A percentile compares a stretch with the other conserved stretches of the same genome.
Evolutionary conservation across 2,329 filamentous ascomycete genomes (phyloP).

Genomic region (Cryphonectria radicalis): DNA sequence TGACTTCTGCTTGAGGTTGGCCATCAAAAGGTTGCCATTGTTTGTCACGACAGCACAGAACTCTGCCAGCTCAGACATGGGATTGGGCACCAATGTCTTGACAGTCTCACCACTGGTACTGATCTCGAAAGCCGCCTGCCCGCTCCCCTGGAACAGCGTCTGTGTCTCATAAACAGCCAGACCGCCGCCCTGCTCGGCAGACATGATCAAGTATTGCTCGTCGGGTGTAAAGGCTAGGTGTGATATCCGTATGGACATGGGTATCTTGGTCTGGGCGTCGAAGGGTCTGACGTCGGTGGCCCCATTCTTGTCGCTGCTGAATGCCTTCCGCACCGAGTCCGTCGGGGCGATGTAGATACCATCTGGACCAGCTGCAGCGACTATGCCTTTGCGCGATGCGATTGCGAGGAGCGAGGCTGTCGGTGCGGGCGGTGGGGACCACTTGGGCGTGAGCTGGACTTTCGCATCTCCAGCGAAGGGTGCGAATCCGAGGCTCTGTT

Average conservation of each 20-base stretch:
- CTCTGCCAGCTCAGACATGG: constrained; percentile 71
- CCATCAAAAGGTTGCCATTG: constrained; percentile 81
- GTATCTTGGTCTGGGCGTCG: constrained; percentile 72
- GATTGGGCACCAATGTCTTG: constrained; percentile 79
- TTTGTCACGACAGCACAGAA: constrained; percentile 80
- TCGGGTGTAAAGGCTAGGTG: constrained; percentile 92
- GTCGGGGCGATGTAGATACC: constrained; percentile 77
- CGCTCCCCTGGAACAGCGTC: constrained; percentile 66
- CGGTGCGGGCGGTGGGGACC: constrained; percentile 75
- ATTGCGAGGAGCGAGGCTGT: constrained; percentile 84
- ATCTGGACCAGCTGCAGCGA: constrained; percentile 87
- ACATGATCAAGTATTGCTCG: constrained; percentile 81
- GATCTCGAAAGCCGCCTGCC: constrained; percentile 74
- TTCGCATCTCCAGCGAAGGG: constrained; percentile 80
- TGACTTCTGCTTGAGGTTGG: constrained; percentile 72
- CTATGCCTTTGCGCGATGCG: constrained; percentile 76
- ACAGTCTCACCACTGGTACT: constrained; percentile 75
- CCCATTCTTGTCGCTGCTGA: constrained; percentile 61
- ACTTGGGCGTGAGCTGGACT: constrained; percentile 77
- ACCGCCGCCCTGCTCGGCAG: constrained; percentile 79
- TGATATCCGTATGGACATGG: constrained; percentile 75
- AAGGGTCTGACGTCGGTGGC: constrained; percentile 72
- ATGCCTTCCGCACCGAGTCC: constrained; percentile 76
- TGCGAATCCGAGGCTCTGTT: constrained; percentile 76
- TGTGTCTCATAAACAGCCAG: constrained; percentile 82